These are phyloP conservation scores for Phytophthora citrophthora DNA, from an alignment of 352 stramenopile species.

Conservation along the genomic window DNA sequence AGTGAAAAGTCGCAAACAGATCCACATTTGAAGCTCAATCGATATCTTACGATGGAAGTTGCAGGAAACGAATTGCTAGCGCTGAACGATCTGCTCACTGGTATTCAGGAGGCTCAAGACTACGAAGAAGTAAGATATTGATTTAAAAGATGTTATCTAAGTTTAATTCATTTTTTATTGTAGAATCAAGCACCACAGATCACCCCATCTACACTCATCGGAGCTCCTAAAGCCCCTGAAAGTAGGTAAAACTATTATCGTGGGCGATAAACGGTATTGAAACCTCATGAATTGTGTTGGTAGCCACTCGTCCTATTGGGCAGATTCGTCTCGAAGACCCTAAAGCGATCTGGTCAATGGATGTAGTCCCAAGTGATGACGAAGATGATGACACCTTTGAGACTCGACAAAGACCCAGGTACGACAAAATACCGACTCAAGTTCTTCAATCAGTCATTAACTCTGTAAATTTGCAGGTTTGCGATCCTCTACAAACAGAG, in stretches of 20 bases:
- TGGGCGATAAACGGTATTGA: neutral
- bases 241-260: constrained; percentile 14
- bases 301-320: constrained; percentile 71
- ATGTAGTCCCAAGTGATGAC: constrained; percentile 78
- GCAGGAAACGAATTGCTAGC: constrained; percentile 39
- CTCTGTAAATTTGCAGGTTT: constrained; percentile 41
- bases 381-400: constrained; percentile 77
- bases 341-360: constrained; percentile 75
- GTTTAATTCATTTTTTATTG: neutral
- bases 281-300: neutral
- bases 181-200: constrained; percentile 26
- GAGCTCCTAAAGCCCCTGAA: constrained; percentile 35
- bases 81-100: constrained; percentile 40
- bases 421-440: constrained; percentile 24
- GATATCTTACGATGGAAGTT: constrained; percentile 32
- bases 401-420: constrained; percentile 58
- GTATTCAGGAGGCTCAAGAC: constrained; percentile 26
- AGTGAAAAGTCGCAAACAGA: constrained; percentile 35
- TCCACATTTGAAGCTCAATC: neutral
- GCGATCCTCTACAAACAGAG: constrained; percentile 89
- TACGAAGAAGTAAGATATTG: constrained; percentile 29
- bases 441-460: neutral
- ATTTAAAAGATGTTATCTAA: neutral
- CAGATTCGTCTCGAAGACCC: constrained; percentile 67
- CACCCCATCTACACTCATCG: constrained; percentile 34